Evolutionary conservation across 78 protist species (phyloP), one percentile per base, ranked within the genome.

Genomic region (Creolimax fragrantissima): DNA sequence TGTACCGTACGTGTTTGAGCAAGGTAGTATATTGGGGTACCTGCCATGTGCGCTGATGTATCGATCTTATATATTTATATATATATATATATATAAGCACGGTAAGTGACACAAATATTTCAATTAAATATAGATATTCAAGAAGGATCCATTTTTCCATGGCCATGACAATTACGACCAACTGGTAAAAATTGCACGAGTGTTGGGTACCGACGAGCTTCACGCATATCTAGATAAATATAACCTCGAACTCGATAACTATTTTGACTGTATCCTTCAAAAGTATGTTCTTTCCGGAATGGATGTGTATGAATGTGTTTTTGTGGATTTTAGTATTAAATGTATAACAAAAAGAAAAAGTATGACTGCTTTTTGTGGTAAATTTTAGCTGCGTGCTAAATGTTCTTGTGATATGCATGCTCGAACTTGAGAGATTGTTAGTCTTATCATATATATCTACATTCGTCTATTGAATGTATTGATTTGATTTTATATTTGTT

Each of bases 161-260:
- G 99, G 99, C 41, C 95, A 92, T 43, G 99, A 98, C 96, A 99
- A 99, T 95, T 92, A 96, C 81, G 99, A 99, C 95, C 99, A 99
- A 43, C 95, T 99, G 11, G 98, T 98, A 35, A 98, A 98, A 81
- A 99, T 99, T 45, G 99, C 95, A 39, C 3, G 94, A 58, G 98
- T 99, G 42, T 95, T 99, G 36, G 99, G 99, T 43, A 97, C 99
- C 42, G 98, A 98, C 4, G 98, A 95, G 42, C 94, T 99, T 44
- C 86, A 93, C 92, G 93, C 44, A 37, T 98, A 98, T 94, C 84
- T 98, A 42, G 96, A 97, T 81, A 97, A 96, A 95, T 98, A 98
- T 94, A 93, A 94, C 45, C 92, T 99, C 42, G 95, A 95, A 44
- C 96, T 98, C 37, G 96, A 94, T 91, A 90, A 94, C 2, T 91